Evolutionary conservation across 2,329 filamentous ascomycete genomes (phyloP), one percentile per base, ranked within the genome.

Genomic region (Aureobasidium subglaciale): DNA sequence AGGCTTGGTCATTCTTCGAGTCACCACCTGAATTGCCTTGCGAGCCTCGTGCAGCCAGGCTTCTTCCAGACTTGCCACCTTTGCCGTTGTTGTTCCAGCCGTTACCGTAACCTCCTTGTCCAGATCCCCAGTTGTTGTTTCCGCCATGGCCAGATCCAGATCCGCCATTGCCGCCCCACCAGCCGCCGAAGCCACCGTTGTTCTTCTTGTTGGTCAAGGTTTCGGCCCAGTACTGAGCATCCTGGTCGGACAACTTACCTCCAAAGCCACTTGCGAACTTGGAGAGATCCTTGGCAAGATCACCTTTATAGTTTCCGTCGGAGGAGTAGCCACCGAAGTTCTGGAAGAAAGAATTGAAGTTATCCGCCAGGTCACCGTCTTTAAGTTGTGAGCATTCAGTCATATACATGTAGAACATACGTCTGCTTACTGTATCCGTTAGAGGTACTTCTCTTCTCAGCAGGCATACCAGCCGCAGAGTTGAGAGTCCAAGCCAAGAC

Each of bases 121-220:
- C 41, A 30, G 41, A 30, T 20, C 24, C 30, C 18, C 45, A 22
- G n/a, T 49, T 48, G 30, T 30, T 16, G 25, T 6, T 5, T n/a
- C 41, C 20, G n/a, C 32, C 32, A 35, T 45, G 13, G 11, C 41
- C n/a, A 25, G 5, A 35, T 6, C 43, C 43, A 4, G 18, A 48
- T 11, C 43, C 43, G 3, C 43, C 30, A 16, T 48, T 48, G 18
- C 22, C 22, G 16, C 46, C 46, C 20, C 15, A 49, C 46, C 46
- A 49, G 4, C 32, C 32, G 3, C 24, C 34, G 29, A 49, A 49
- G 7, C 38, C 46, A 16, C 46, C 46, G 32, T 11, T 49, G 32
- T 38, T 49, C 46, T 38, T 49, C 46, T 49, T 49, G 22, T 38
- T 18, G 32, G n/a, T 49, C 46, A 49, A n/a, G n/a, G 22, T 35